Evolutionary conservation across 2,329 filamentous ascomycete genomes (phyloP).

Genomic region (Blumeria graminis): DNA sequence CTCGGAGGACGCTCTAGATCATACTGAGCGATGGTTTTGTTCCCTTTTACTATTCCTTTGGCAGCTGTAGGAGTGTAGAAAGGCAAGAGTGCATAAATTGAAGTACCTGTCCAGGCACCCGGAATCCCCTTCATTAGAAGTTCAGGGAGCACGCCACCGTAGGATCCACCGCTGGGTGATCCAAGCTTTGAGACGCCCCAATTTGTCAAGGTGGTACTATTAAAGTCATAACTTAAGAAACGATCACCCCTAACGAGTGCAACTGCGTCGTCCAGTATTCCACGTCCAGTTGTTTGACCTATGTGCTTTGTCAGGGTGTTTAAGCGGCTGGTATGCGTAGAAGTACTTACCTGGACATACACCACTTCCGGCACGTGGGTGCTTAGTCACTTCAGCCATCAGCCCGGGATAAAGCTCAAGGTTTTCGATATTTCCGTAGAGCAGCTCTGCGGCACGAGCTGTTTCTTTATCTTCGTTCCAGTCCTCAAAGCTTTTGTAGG

Average conservation of each 20-base stretch:
- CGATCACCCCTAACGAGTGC: constrained; percentile 22
- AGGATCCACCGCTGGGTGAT: constrained; percentile 17
- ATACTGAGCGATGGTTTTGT: constrained; percentile 22
- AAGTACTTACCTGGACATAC: constrained; percentile 17
- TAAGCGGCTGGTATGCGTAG: neutral
- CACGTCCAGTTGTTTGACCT: constrained; percentile 20
- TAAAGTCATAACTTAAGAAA: constrained; percentile 23
- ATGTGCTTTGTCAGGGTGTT: neutral
- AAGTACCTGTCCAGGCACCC: constrained; percentile 23
- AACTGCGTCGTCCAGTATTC: constrained; percentile 24
- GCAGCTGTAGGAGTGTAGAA: constrained; percentile 26
- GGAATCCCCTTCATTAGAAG: constrained; percentile 23
- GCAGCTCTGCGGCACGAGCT: constrained; percentile 18
- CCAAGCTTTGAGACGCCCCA: constrained; percentile 24
- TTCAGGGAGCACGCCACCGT: constrained; percentile 22
- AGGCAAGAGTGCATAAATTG: constrained; percentile 22
- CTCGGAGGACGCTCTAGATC: constrained; percentile 20
- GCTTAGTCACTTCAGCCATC: constrained; percentile 30
- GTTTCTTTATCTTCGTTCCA: constrained; percentile 26
- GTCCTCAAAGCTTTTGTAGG: constrained; percentile 24
- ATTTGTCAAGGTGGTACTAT: constrained; percentile 22
- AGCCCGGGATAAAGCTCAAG: constrained; percentile 34
- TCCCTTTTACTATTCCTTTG: constrained; percentile 22
- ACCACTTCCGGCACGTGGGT: constrained; percentile 23
- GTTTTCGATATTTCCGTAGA: constrained; percentile 26